phyloP scores from a whole-genome alignment of 768 basidiomycete genomes.

The Rhodosporidiobolus sp. region DNA sequence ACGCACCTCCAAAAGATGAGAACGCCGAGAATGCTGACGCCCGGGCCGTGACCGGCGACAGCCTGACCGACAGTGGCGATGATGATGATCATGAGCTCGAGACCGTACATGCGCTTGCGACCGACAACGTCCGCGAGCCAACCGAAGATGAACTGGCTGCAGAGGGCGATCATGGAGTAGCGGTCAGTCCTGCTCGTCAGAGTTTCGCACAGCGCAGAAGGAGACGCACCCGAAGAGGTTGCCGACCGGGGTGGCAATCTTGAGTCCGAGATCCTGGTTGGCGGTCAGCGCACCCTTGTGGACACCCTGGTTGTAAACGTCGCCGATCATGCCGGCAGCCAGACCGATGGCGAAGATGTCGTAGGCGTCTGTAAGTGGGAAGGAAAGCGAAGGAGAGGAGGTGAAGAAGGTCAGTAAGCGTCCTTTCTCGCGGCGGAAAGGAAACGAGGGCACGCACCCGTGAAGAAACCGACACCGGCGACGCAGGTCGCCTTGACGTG shows the following conservation, averaged over 20 bases:
- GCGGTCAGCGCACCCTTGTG: conserved; percentile 53
- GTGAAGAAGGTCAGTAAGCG: neutral
- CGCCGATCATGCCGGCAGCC: conserved; percentile 75
- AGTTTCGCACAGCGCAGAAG: too few relatives aligned
- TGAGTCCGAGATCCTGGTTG: conserved; percentile 63
- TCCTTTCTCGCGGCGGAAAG: neutral
- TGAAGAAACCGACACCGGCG: conserved; percentile 84
- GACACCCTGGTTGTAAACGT: conserved; percentile 61
- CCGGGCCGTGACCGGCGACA: conserved; percentile 57
- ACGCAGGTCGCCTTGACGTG: conserved; percentile 68
- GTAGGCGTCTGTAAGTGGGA: conserved; percentile 53
- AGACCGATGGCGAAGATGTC: conserved; percentile 90
- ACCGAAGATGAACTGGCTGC: conserved; percentile 42
- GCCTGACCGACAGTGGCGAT: conserved; percentile 60
- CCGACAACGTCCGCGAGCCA: conserved; percentile 40
- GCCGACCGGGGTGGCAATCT: conserved; percentile 41
- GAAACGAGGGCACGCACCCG: conserved; percentile 65
- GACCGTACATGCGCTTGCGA: conserved; percentile 55
- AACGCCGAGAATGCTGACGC: conserved; percentile 62
- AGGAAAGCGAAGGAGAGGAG: too few relatives aligned
- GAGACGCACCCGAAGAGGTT: conserved; percentile 35
- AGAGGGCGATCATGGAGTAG: too few relatives aligned
- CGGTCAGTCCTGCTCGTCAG: too few relatives aligned
- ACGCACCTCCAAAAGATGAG: conserved; percentile 59
- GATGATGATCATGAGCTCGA: conserved; percentile 73